Evolutionary conservation across 805 yeast genomes (phyloP).

Genomic region (Kodamaea laetipori): DNA sequence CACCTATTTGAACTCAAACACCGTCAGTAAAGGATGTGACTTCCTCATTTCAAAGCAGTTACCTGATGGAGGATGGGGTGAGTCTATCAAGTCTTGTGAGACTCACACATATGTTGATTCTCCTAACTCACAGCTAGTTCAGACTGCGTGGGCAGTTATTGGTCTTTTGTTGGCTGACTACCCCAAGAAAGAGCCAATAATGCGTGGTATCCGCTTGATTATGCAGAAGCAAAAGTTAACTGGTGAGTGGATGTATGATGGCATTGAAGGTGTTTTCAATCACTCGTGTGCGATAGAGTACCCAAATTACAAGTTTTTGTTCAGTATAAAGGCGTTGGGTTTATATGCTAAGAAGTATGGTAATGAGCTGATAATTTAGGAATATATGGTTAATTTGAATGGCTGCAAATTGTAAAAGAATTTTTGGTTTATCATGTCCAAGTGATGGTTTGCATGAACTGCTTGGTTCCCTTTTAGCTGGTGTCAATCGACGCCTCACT

Average conservation of each 20-base stretch:
- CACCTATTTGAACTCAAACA: slow-evolving; percentile 58
- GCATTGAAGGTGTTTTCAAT: slow-evolving; percentile 93
- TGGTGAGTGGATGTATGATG: slow-evolving; percentile 88
- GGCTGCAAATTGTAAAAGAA: slow-evolving; percentile 8
- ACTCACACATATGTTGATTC: slow-evolving; percentile 72
- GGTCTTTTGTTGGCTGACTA: slow-evolving; percentile 80
- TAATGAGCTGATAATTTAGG: neutral
- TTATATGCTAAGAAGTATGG: slow-evolving; percentile 48
- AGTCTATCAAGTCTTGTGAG: slow-evolving; percentile 88
- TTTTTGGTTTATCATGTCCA: no score
- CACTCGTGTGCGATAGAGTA: slow-evolving; percentile 91
- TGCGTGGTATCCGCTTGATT: slow-evolving; percentile 62
- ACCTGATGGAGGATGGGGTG: slow-evolving; percentile 97
- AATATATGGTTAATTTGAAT: neutral
- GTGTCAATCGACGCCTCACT: no score
- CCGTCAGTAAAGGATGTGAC: slow-evolving; percentile 79
- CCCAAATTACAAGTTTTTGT: slow-evolving; percentile 87
- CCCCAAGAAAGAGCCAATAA: slow-evolving; percentile 66
- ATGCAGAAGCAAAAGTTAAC: slow-evolving; percentile 64
- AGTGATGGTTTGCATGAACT: no score
- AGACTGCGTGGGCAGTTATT: slow-evolving; percentile 90
- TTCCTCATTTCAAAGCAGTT: slow-evolving; percentile 75
- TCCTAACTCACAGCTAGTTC: slow-evolving; percentile 70
- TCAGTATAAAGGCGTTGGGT: slow-evolving; percentile 92
- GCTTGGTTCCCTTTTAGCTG: no score